These are phyloP conservation scores for Protea cynaroides DNA, from an alignment of 164 flowering plant genomes.

Conservation along the genomic window DNA sequence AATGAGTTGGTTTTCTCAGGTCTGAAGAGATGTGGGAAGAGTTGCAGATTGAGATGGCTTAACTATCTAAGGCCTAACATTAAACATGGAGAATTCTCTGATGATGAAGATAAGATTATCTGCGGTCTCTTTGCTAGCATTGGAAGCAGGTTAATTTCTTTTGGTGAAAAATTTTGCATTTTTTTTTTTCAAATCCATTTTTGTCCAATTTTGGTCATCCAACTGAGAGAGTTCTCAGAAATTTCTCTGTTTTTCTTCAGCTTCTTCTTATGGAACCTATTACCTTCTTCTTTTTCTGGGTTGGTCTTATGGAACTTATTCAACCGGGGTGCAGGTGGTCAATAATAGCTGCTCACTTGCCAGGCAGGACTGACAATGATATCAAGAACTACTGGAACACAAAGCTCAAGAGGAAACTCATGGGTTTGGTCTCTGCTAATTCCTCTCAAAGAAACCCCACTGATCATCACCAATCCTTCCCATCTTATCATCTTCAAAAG, in stretches of 20 bases:
- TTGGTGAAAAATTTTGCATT: not conserved
- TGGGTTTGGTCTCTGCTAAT: constrained; percentile 24
- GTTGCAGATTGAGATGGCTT: constrained; percentile 82
- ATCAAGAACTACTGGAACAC: constrained; percentile 89
- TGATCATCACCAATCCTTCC: constrained; percentile 7
- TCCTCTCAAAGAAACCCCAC: constrained; percentile 10
- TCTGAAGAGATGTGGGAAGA: constrained; percentile 76
- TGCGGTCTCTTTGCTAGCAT: constrained; percentile 64
- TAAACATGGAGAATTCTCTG: constrained; percentile 79
- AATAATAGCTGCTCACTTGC: constrained; percentile 70
- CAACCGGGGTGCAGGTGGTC: constrained; percentile 53
- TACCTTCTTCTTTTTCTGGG: constrained; percentile 5
- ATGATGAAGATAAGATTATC: constrained; percentile 64
- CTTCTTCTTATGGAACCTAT: constrained; percentile 15
- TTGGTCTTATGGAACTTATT: no score
- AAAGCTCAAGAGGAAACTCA: constrained; percentile 70
- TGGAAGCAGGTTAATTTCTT: constrained; percentile 58
- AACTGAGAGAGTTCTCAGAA: constrained; percentile 1
- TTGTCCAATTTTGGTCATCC: not conserved
- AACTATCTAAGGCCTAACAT: constrained; percentile 78
- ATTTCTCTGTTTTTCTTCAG: constrained; percentile 3
- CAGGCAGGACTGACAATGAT: constrained; percentile 78
- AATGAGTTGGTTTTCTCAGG: constrained; percentile 26
- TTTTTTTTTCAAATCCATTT: not conserved
- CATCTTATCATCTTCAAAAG: constrained; percentile 9